A percentile compares a stretch with the other conserved stretches of the same genome.
Conservation (phyloP, 352 stramenopile genomes). For the Phytophthora meadii region DNA sequence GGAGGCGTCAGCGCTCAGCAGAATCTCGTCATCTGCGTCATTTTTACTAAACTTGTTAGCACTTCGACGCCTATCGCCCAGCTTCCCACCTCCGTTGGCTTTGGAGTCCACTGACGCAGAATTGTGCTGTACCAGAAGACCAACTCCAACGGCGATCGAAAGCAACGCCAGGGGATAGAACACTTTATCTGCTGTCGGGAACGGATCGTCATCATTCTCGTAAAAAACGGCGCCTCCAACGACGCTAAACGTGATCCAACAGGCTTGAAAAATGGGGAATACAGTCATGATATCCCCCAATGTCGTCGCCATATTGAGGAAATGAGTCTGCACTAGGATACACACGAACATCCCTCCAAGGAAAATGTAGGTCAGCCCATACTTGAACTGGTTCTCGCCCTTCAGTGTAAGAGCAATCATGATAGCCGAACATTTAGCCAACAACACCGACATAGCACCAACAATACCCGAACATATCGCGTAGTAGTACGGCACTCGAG, state of each 20-base stretch:
- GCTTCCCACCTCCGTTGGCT: slow-evolving; percentile 12
- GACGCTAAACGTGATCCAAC: slow-evolving; percentile 90
- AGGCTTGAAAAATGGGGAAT: slow-evolving; percentile 89
- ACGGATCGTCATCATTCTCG: slow-evolving; percentile 68
- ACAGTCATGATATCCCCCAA: slow-evolving; percentile 91
- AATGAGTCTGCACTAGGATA: slow-evolving; percentile 88
- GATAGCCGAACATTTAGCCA: slow-evolving; percentile 88
- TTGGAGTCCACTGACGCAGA: slow-evolving; percentile 24
- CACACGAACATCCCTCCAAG: slow-evolving; percentile 87
- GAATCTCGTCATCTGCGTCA: slow-evolving; percentile 61
- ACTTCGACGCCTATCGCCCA: slow-evolving; percentile 21
- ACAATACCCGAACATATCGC: slow-evolving; percentile 88
- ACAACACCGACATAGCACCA: slow-evolving; percentile 81
- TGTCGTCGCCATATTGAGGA: slow-evolving; percentile 87
- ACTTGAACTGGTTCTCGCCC: slow-evolving; percentile 89
- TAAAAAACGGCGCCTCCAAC: slow-evolving; percentile 88
- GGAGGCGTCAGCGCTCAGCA: slow-evolving; percentile 66
- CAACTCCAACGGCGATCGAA: slow-evolving; percentile 72
- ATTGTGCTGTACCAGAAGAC: slow-evolving; percentile 75
- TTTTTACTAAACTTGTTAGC: slow-evolving; percentile 35
- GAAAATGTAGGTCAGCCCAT: slow-evolving; percentile 87
- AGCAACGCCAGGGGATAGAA: slow-evolving; percentile 81
- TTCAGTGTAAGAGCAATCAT: slow-evolving; percentile 87
- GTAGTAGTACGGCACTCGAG: slow-evolving; percentile 85
- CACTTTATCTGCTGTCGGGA: slow-evolving; percentile 60